phyloP scores from a whole-genome alignment of 371 early-diverging fungal genomes.

The Zopfochytrium polystomum region DNA sequence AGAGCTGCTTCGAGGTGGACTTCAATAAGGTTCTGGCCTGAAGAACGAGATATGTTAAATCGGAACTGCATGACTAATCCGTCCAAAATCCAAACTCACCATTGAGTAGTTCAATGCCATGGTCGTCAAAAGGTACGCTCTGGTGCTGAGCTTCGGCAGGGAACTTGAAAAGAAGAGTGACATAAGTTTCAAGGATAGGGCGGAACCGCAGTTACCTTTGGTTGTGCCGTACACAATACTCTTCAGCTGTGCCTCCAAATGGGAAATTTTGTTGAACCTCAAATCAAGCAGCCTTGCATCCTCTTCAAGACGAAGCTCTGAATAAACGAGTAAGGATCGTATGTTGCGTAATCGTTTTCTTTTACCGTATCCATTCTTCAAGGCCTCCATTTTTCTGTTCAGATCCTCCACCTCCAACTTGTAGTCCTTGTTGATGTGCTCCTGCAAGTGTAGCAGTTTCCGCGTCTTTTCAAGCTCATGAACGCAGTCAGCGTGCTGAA shows the following conservation, averaged over 20 bases:
- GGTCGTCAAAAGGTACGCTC: constrained; percentile 26
- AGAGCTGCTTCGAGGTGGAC: constrained; percentile 41
- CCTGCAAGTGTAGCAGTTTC: constrained; percentile 45
- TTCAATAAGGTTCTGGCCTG: constrained; percentile 47
- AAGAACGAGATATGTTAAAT: neutral
- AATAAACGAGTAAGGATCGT: no score
- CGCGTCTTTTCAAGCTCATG: constrained; percentile 48
- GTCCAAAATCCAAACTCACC: constrained; percentile 16
- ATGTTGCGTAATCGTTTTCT: no score
- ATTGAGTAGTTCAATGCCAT: constrained; percentile 35
- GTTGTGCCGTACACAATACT: constrained; percentile 39
- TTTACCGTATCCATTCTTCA: constrained; percentile 54
- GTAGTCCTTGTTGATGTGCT: constrained; percentile 48
- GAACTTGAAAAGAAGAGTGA: no score
- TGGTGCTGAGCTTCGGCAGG: constrained; percentile 15
- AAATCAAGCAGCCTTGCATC: constrained; percentile 44
- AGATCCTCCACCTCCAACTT: constrained; percentile 43
- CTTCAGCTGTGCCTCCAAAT: constrained; percentile 47
- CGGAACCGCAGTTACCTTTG: no score
- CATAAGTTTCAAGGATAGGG: no score
- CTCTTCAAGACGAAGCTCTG: constrained; percentile 48
- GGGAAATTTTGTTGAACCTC: constrained; percentile 42
- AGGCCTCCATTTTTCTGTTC: constrained; percentile 30
- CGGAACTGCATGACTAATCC: neutral
- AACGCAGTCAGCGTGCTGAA: constrained; percentile 45